A percentile compares a stretch with the other conserved stretches of the same genome.
Conservation (phyloP, 352 stramenopile species). For the Globisporangium camurandrum region DNA sequence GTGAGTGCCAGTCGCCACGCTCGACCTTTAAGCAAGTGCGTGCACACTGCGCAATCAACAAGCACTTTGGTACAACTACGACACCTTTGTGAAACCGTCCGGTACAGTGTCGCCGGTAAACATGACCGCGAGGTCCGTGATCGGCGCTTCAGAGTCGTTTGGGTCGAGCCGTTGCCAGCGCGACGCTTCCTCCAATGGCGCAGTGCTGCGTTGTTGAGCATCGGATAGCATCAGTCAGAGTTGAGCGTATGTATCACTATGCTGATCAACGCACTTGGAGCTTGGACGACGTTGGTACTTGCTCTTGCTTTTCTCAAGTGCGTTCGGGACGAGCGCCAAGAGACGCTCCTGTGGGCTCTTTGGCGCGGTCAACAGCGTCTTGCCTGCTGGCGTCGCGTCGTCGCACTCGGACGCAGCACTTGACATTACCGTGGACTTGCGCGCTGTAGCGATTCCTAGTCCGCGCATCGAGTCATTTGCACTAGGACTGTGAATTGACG, state of each 20-base stretch:
- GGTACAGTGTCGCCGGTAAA: conserved; percentile 68
- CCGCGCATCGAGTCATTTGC: neutral
- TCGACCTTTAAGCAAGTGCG: neutral
- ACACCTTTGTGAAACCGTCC: conserved; percentile 66
- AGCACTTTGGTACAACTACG: no score
- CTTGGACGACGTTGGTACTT: conserved; percentile 25
- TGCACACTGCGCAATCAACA: no score
- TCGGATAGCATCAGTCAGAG: neutral
- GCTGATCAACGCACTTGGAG: conserved; percentile 14
- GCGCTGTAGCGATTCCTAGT: neutral
- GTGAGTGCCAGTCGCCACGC: neutral
- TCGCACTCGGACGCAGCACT: conserved; percentile 5
- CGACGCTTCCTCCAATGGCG: conserved; percentile 5
- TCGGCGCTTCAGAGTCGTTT: conserved; percentile 35
- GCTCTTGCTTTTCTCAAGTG: conserved; percentile 46
- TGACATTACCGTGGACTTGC: conserved; percentile 3
- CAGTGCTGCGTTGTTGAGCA: neutral
- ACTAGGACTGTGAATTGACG: no score
- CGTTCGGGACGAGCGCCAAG: conserved; percentile 24
- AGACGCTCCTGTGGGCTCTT: conserved; percentile 57
- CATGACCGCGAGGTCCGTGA: conserved; percentile 70
- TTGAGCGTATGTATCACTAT: no score
- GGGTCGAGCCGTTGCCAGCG: conserved; percentile 45
- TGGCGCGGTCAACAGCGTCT: conserved; percentile 17
- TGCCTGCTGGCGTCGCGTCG: neutral